Evolutionary conservation across 2,329 filamentous ascomycete genomes (phyloP).

Genomic region (Dothistroma septosporum): DNA sequence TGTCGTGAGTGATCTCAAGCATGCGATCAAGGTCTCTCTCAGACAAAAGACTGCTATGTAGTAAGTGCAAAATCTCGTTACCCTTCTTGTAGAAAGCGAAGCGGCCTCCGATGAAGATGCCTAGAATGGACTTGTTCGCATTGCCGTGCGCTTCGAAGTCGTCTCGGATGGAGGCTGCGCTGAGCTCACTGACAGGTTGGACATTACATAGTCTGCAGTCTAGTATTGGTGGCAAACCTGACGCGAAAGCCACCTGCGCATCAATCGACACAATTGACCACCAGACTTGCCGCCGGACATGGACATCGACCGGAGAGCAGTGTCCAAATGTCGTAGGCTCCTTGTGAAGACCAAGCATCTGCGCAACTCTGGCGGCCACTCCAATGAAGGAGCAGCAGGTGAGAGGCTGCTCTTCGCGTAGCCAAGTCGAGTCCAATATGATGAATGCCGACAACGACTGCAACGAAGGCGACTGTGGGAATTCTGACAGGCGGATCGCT

Average conservation of each 20-base stretch:
- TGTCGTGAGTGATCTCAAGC: conserved; percentile 17
- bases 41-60: conserved; percentile 19
- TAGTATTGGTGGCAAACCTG: conserved; percentile 45
- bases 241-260: conserved; percentile 48
- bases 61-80: conserved; percentile 22
- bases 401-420: conserved; percentile 48
- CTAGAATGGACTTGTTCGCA: conserved; percentile 23
- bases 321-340: conserved; percentile 46
- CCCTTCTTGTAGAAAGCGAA: conserved; percentile 22
- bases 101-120: conserved; percentile 22
- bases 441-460: conserved; percentile 46
- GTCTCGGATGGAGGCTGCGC: conserved; percentile 39
- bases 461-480: conserved; percentile 44
- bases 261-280: conserved; percentile 50
- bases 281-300: conserved; percentile 45
- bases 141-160: conserved; percentile 30
- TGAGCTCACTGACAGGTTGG: conserved; percentile 38
- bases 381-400: conserved; percentile 48
- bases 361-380: conserved; percentile 45
- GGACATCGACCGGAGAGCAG: conserved; percentile 43
- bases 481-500: conserved; percentile 28
- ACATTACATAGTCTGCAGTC: conserved; percentile 48
- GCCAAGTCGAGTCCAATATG: conserved; percentile 33
- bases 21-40: conserved; percentile 20
- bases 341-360: conserved; percentile 47